A percentile compares a stretch with the other conserved stretches of the same genome.
Evolutionary conservation across 805 yeast genomes (phyloP).

Genomic region (Saccharomycopsis guyanensis): DNA sequence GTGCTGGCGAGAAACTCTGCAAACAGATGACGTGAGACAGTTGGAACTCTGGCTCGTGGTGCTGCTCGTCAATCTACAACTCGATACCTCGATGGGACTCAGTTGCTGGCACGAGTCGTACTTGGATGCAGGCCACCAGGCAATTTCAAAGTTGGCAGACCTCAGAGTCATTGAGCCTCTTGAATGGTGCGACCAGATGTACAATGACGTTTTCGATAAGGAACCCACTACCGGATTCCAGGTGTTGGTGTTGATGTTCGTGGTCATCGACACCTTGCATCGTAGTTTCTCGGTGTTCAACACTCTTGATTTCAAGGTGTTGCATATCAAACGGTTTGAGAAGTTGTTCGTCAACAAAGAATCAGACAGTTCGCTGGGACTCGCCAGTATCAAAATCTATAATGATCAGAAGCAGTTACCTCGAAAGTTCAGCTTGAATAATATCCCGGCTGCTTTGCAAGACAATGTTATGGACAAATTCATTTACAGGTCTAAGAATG

Average conservation of each 20-base stretch:
- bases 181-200: neutral
- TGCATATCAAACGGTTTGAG: slow-evolving; percentile 1
- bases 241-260: slow-evolving; percentile 1
- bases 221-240: neutral
- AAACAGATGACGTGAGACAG: neutral
- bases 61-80: neutral
- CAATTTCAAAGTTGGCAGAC: neutral
- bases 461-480: slow-evolving; percentile 1
- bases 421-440: neutral
- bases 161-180: neutral
- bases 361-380: neutral
- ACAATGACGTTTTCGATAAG: slow-evolving; percentile 2
- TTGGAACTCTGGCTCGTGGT: neutral
- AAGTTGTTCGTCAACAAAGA: neutral
- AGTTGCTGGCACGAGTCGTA: neutral
- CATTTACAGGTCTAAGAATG: neutral
- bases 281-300: slow-evolving; percentile 1
- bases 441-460: neutral
- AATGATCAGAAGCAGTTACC: neutral
- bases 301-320: slow-evolving; percentile 3
- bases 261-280: neutral
- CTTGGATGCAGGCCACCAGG: neutral
- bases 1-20: neutral
- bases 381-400: neutral
- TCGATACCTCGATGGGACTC: neutral